Evolutionary conservation across 371 early-diverging fungal species (phyloP), one percentile per base, ranked within the genome.

Genomic region (Lichtheimia ramosa): DNA sequence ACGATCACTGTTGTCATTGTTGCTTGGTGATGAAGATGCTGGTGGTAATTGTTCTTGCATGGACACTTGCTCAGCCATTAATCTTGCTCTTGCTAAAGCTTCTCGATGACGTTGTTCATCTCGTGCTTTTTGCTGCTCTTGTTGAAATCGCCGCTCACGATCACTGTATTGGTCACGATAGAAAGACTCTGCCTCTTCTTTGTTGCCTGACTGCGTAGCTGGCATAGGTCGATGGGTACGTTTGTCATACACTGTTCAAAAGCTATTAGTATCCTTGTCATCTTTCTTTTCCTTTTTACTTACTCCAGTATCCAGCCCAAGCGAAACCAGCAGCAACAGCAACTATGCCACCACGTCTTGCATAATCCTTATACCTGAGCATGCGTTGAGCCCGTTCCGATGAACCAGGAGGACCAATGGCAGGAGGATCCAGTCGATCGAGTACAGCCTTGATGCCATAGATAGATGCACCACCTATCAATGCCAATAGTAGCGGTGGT

Each of bases 381-480:
- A 65, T 41, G 25, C 48, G 53, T 41, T 69, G 67, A n/a, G 56
- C 66, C 52, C 66, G 67, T 34, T 75, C 68, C 15, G 61, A 58
- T 16, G 70, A 68, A 18, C 77, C 77, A 10, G 77, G 77, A 15
- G 77, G 70, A 2, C 73, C 78, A 51, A 78, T 59, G 2, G 71
- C 69, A 56, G 66, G 68, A 7, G 70, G 70, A 52, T 78, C 78
- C 27, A 73, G 28, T 5, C 62, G 61, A 54, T 73, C 75, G 14
- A 78, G 39, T 2, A 70, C 50, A 15, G 56, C 53, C 25, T 78
- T 74, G 5, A 72, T 67, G 24, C 78, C 78, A 51, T 78, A 78
- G 6, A 74, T 51, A 2, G 78, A 69, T 12, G 66, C 78, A 1
- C 78, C 71, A 41, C 75, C 78, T 6, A 78, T 34, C 0, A 64